These are phyloP conservation scores for Podila minutissima DNA, from an alignment of 192 early-diverging fungal genomes.

Conservation along the genomic window DNA sequence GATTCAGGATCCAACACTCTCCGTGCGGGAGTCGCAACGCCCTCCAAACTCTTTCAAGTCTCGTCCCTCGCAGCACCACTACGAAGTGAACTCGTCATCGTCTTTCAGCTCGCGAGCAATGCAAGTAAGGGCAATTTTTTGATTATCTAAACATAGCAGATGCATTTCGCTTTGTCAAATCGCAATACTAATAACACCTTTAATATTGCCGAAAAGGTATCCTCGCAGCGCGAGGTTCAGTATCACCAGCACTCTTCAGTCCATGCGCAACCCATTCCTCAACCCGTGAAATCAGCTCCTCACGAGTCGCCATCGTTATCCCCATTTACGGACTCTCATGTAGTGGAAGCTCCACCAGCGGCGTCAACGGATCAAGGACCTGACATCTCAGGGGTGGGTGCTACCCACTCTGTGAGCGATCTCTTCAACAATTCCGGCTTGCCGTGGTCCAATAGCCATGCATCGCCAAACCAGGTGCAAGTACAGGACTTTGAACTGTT, in stretches of 20 bases:
- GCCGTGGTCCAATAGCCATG: neutral
- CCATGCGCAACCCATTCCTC: no score
- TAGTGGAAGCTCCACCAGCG: no score
- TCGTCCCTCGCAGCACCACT: neutral
- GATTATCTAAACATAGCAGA: neutral
- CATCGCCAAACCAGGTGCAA: neutral
- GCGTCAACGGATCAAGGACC: neutral
- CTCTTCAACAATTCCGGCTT: neutral
- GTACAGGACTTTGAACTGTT: no score
- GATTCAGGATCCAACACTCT: neutral
- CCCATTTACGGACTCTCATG: no score
- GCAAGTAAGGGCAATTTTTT: neutral
- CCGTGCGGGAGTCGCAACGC: neutral
- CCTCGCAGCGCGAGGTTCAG: no score
- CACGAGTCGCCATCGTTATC: no score
- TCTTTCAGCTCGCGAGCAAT: neutral
- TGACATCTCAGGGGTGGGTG: neutral
- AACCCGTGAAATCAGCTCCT: no score
- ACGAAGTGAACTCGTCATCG: neutral
- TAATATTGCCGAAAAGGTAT: no score
- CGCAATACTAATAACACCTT: no score
- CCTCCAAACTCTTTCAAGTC: conserved; percentile 1
- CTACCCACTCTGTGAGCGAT: neutral
- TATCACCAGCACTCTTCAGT: no score
- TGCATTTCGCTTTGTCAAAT: no score